Evolutionary conservation across 257 asterid genomes (phyloP).

Genomic region (Gentiana dahurica): DNA sequence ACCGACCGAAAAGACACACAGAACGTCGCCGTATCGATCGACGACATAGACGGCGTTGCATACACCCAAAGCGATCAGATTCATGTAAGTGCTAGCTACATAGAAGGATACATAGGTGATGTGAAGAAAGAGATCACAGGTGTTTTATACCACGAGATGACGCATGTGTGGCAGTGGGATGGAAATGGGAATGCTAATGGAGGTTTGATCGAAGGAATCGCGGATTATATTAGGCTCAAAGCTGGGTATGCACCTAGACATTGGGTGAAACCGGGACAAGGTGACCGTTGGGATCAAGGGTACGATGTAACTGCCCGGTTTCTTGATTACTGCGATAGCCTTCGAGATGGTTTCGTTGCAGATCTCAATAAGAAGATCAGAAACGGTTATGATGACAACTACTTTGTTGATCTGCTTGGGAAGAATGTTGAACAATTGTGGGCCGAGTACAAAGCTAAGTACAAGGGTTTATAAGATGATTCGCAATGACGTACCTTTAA

Average conservation of each 20-base stretch:
- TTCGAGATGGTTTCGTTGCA: conserved; percentile 42
- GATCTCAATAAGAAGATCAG: conserved; percentile 54
- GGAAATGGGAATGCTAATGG: conserved; percentile 46
- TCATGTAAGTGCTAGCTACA: conserved; percentile 49
- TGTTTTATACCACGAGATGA: conserved; percentile 48
- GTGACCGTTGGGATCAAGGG: conserved; percentile 60
- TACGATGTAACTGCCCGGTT: conserved; percentile 57
- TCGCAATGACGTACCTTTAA: no score
- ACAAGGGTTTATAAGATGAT: neutral
- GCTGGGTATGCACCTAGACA: conserved; percentile 46
- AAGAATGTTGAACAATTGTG: conserved; percentile 52
- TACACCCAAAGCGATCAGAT: conserved; percentile 29
- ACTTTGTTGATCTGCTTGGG: conserved; percentile 43
- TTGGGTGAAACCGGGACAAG: conserved; percentile 54
- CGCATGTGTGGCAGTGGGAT: conserved; percentile 61
- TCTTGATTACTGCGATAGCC: conserved; percentile 43
- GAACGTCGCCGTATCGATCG: conserved; percentile 30
- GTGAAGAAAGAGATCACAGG: conserved; percentile 40
- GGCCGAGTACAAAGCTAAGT: conserved; percentile 50
- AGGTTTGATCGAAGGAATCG: conserved; percentile 41
- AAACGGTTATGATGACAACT: conserved; percentile 24
- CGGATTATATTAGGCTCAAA: conserved; percentile 52
- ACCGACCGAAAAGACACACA: conserved; percentile 23
- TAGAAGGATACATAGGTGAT: conserved; percentile 28
- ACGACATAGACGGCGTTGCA: conserved; percentile 50